Percentiles rank a stretch among this genome's conserved stretches.
Conservation (phyloP, 768 basidiomycete genomes). For the Russula vinacea region DNA sequence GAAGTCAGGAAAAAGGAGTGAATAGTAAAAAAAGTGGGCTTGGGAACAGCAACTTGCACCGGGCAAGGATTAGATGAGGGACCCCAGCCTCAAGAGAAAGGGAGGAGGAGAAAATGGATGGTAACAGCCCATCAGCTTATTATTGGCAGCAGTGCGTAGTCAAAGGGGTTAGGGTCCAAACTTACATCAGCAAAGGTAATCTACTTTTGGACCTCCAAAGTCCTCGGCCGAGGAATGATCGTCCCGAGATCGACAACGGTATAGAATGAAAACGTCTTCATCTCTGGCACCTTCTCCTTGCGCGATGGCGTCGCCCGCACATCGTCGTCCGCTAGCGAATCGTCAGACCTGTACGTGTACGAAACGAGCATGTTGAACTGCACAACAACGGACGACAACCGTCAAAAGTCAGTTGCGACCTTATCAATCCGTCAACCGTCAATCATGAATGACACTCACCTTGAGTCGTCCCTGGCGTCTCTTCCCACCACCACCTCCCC, state of each 20-base stretch:
- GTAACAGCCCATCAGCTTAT: background rate
- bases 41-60: slow-evolving; percentile 39
- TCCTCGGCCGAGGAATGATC: slow-evolving; percentile 49
- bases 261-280: slow-evolving; percentile 89
- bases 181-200: background rate
- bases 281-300: slow-evolving; percentile 56
- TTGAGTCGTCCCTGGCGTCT: slow-evolving; percentile 74
- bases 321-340: slow-evolving; percentile 64
- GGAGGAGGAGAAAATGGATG: background rate
- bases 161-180: slow-evolving; percentile 19
- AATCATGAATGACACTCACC: slow-evolving; percentile 45
- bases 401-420: slow-evolving; percentile 8
- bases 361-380: slow-evolving; percentile 94
- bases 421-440: background rate
- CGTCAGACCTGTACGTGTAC: slow-evolving; percentile 92
- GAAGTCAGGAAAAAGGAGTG: slow-evolving; percentile 1
- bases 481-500: slow-evolving; percentile 85
- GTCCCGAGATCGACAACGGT: slow-evolving; percentile 76
- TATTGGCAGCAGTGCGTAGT: too few relatives aligned
- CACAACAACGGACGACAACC: background rate
- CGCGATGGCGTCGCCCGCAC: slow-evolving; percentile 39
- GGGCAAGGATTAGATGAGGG: slow-evolving; percentile 38
- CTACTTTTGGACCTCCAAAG: background rate
- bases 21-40: slow-evolving; percentile 30
- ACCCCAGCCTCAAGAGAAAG: slow-evolving; percentile 27